These are phyloP conservation scores for Mucor indicus DNA, from an alignment of 371 early-diverging fungal genomes.

Conservation along the genomic window DNA sequence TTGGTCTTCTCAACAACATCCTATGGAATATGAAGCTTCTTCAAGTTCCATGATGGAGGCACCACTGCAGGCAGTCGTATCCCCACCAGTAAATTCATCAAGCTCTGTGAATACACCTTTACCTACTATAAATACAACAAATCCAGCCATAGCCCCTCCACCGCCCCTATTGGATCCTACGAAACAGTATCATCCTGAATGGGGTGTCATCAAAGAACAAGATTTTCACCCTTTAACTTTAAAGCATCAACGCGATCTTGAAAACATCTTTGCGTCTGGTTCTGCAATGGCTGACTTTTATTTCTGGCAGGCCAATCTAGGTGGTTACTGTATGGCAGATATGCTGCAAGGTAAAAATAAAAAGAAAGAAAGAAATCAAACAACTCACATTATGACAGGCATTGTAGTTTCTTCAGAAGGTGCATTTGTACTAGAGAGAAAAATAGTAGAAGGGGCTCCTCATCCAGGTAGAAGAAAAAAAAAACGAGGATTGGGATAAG, in stretches of 20 bases:
- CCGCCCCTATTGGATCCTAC: neutral
- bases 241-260: conserved; percentile 46
- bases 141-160: neutral
- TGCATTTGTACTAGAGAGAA: conserved; percentile 34
- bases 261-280: conserved; percentile 28
- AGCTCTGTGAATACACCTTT: neutral
- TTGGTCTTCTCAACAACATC: conserved; percentile 9
- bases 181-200: conserved; percentile 34
- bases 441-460: conserved; percentile 44
- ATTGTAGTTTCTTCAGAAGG: conserved; percentile 42
- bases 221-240: conserved; percentile 43
- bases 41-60: neutral
- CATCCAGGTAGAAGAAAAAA: conserved; percentile 48
- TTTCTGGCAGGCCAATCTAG: conserved; percentile 51
- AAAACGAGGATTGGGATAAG: conserved; percentile 12
- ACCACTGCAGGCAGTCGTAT: conserved; percentile 12
- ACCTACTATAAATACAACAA: conserved; percentile 8
- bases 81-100: neutral
- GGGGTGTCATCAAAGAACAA: conserved; percentile 47
- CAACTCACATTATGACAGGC: conserved; percentile 4
- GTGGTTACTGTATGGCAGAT: conserved; percentile 51
- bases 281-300: conserved; percentile 37
- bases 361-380: no score
- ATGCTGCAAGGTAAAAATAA: conserved; percentile 44
- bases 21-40: neutral